phyloP scores from a whole-genome alignment of 345 rosid genomes.

The Citrus maxima region DNA sequence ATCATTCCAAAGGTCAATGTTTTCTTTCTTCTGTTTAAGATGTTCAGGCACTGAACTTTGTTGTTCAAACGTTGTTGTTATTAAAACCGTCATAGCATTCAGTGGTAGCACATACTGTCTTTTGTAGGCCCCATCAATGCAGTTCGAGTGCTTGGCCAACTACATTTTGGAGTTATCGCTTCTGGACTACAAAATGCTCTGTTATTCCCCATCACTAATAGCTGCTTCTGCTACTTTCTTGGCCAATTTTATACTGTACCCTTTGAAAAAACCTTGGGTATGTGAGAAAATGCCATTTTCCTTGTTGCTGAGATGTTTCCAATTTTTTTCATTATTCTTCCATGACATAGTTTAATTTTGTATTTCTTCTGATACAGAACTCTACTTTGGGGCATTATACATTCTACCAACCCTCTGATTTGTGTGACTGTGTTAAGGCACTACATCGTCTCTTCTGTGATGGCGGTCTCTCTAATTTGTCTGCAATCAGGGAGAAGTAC shows the following conservation, averaged over 20 bases:
- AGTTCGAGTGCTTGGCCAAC: constrained; percentile 37
- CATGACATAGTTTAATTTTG: background rate
- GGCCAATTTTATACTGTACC: constrained; percentile 30
- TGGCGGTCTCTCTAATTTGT: constrained; percentile 11
- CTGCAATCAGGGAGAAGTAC: constrained; percentile 32
- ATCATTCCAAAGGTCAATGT: background rate
- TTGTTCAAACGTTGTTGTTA: background rate
- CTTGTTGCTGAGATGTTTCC: background rate
- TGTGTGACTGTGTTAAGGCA: constrained; percentile 25
- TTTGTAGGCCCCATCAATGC: constrained; percentile 27
- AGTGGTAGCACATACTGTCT: background rate
- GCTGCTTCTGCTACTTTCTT: constrained; percentile 37
- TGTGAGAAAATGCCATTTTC: background rate
- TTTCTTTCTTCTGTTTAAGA: background rate
- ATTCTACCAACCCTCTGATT: constrained; percentile 23
- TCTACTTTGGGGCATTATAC: constrained; percentile 25
- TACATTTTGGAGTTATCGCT: constrained; percentile 34
- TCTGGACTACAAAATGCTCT: constrained; percentile 29
- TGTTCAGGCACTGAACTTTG: background rate
- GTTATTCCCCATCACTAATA: constrained; percentile 28
- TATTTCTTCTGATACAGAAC: constrained; percentile 15
- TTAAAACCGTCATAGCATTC: too few relatives aligned
- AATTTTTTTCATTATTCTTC: background rate
- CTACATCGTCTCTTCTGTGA: constrained; percentile 23
- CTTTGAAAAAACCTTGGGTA: constrained; percentile 38